These are phyloP conservation scores for Calycina herbarum DNA, from an alignment of 2,329 filamentous ascomycete species.

Conservation along the genomic window DNA sequence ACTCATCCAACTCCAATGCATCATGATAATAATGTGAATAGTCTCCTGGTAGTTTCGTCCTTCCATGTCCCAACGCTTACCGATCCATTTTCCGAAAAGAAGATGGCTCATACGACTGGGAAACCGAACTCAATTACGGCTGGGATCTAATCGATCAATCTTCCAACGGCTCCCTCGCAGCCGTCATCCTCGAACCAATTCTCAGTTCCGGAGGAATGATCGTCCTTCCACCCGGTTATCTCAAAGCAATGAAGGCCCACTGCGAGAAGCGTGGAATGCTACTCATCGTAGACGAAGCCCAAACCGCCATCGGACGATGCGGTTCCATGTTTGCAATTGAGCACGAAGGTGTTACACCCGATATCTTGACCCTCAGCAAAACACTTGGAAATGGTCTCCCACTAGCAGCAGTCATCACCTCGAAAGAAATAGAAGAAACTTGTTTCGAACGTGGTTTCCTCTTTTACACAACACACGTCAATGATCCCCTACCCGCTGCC, in stretches of 20 bases:
- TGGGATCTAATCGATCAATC: conserved; percentile 61
- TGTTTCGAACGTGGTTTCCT: conserved; percentile 51
- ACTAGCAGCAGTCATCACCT: conserved; percentile 57
- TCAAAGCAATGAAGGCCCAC: conserved; percentile 53
- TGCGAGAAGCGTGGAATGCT: conserved; percentile 57
- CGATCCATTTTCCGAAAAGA: conserved; percentile 59
- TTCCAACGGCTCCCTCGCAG: conserved; percentile 56
- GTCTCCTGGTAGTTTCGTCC: conserved; percentile 56
- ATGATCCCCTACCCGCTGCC: conserved; percentile 60
- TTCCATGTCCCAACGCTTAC: conserved; percentile 62
- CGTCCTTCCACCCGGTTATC: conserved; percentile 58
- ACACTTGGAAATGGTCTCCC: conserved; percentile 62
- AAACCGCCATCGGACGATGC: conserved; percentile 57
- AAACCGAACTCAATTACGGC: conserved; percentile 62
- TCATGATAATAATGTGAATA: conserved; percentile 9
- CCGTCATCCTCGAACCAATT: conserved; percentile 63
- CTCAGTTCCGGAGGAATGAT: conserved; percentile 56
- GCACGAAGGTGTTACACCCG: conserved; percentile 53
- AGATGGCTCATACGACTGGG: conserved; percentile 65
- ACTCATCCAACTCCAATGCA: neutral
- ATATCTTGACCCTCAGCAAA: conserved; percentile 62
- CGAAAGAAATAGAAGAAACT: conserved; percentile 50
- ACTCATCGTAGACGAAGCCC: conserved; percentile 60
- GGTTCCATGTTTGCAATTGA: conserved; percentile 61
- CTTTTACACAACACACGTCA: conserved; percentile 62